Evolutionary conservation across 345 rosid species (phyloP), one percentile per base, ranked within the genome.

Genomic region (Camelina hispida): DNA sequence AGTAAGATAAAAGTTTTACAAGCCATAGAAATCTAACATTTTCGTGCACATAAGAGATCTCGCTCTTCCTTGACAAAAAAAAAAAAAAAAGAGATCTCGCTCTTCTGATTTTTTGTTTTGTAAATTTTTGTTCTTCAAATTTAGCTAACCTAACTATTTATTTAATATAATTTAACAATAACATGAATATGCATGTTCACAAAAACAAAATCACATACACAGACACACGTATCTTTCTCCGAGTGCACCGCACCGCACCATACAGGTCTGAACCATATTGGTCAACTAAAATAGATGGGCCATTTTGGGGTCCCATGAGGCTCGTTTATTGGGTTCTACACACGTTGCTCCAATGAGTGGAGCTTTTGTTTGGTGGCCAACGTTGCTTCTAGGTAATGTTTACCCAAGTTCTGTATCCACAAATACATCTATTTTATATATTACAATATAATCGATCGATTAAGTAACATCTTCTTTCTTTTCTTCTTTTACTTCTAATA

Each of bases 341-440:
- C 71, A 63, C 53, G 75, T 62, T 69, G 35, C 23, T 69, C 66
- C 71, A 69, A 69, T 62, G 80, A 76, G 75, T 62, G 57, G 30
- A 28, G 56, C 35, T 54, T 43, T 53, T 44, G 8, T 76, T 76
- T 69, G 75, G 75, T 76, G 75, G 71, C 66, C 40, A 55, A 63
- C 60, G 66, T 77, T 77, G 71, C 80, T 76, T 69, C 80, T 62
- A 38, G 71, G 66, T 51, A 53, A 69, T 62, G 66, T 66, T 55
- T 37, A 70, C 54, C 71, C 44, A 35, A 77, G 54, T 63, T 55
- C 59, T 71, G 71, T 77, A 46, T 76, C 63, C 47, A 62, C 59
- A 62, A 62, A 35, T 28, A 14, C 17, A 69, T 14, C 16, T 37
- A 9, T 50, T 53, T 18, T 60, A 6, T 43, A 12, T 43, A 23